phyloP scores from a whole-genome alignment of 1,284 basidiomycete species.

The Ganoderma lucidum region DNA sequence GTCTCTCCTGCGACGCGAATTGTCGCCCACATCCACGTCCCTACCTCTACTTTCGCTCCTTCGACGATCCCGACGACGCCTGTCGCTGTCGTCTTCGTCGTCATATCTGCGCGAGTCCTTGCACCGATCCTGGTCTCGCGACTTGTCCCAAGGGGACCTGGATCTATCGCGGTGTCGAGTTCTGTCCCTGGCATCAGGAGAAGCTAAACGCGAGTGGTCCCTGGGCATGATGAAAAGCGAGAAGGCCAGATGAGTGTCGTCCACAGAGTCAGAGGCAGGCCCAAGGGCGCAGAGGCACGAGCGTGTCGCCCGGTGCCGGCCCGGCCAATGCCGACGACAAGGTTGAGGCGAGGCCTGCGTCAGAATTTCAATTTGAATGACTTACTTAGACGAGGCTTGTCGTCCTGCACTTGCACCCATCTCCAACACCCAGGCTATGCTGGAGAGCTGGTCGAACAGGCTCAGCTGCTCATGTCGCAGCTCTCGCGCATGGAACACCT shows the following conservation, averaged over 20 bases:
- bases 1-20: conserved; percentile 49
- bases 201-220: conserved; percentile 55
- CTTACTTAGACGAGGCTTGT: not conserved
- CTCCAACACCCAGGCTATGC: conserved; percentile 22
- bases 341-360: too few species aligned
- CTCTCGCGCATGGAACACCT: conserved; percentile 11
- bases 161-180: conserved; percentile 36
- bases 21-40: conserved; percentile 42
- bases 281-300: too few species aligned
- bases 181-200: conserved; percentile 50
- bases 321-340: not conserved
- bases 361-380: too few species aligned
- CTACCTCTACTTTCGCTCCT: conserved; percentile 52
- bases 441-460: conserved; percentile 23
- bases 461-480: conserved; percentile 20
- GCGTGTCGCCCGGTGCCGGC: not conserved
- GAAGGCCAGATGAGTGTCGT: not conserved
- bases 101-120: conserved; percentile 44
- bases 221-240: conserved; percentile 10
- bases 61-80: conserved; percentile 47
- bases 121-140: conserved; percentile 36
- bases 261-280: not conserved
- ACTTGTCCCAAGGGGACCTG: conserved; percentile 34
- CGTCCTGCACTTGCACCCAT: conserved; percentile 28
- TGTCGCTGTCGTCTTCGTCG: conserved; percentile 43